Conservation (phyloP, 768 basidiomycete genomes). For the Auriculariales sp. region DNA sequence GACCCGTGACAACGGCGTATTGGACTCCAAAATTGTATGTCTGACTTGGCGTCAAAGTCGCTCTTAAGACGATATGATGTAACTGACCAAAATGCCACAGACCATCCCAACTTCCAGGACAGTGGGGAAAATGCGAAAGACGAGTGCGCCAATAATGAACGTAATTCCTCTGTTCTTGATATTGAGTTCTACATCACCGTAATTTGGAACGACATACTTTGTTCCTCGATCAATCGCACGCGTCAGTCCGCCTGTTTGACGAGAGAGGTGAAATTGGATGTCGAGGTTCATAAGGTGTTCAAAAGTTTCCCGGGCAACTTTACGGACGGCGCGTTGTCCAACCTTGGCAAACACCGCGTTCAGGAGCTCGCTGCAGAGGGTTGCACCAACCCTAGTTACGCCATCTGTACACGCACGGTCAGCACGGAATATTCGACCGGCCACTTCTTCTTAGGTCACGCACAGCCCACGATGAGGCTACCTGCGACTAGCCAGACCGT, state of each 20-base stretch:
- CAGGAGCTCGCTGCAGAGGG: conserved; percentile 78
- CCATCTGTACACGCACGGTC: conserved; percentile 47
- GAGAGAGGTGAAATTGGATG: conserved; percentile 78
- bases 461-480: conserved; percentile 82
- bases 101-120: conserved; percentile 94
- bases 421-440: not conserved
- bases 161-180: conserved; percentile 65
- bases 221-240: conserved; percentile 95
- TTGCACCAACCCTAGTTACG: conserved; percentile 76
- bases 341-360: conserved; percentile 96
- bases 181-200: not conserved
- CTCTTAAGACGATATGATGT: not conserved
- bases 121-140: conserved; percentile 92
- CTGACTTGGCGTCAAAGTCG: conserved; percentile 23
- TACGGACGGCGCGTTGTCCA: conserved; percentile 85
- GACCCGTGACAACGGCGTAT: conserved; percentile 80
- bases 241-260: conserved; percentile 93
- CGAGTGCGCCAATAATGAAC: conserved; percentile 81
- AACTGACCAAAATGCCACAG: conserved; percentile 82
- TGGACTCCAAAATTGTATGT: conserved; percentile 97
- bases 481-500: conserved; percentile 90
- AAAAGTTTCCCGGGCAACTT: conserved; percentile 92
- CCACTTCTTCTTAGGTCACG: conserved; percentile 18
- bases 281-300: conserved; percentile 85
- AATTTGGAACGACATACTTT: conserved; percentile 42